phyloP scores from a whole-genome alignment of 768 basidiomycete species.

The Kwoniella sp. region DNA sequence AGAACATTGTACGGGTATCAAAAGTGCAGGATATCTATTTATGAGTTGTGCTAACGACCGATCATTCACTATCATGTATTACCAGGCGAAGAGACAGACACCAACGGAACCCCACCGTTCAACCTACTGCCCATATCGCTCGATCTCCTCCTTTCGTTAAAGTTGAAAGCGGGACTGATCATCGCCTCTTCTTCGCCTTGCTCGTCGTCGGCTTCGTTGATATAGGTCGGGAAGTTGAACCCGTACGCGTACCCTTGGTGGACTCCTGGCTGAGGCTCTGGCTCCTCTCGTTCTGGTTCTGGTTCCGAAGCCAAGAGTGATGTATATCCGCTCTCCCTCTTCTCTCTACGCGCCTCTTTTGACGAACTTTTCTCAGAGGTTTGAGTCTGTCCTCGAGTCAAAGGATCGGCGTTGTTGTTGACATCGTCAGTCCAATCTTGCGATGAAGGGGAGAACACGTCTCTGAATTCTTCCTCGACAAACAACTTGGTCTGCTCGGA shows the following conservation, averaged over 20 bases:
- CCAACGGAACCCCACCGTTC: conserved; percentile 2
- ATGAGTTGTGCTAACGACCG: no score
- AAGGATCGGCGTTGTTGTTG: not conserved
- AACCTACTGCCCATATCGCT: not conserved
- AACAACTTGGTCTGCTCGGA: conserved; percentile 38
- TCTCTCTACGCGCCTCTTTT: not conserved
- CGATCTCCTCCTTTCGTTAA: conserved; percentile 10
- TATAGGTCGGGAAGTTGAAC: conserved; percentile 1
- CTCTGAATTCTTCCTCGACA: conserved; percentile 41
- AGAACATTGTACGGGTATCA: not conserved
- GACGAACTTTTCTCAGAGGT: not conserved
- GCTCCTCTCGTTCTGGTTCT: no score
- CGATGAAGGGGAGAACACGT: conserved; percentile 32
- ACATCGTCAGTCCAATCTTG: not conserved
- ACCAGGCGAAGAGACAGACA: conserved; percentile 9
- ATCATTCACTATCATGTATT: not conserved
- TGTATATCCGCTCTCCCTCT: conserved; percentile 13
- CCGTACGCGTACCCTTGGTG: not conserved
- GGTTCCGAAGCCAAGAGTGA: not conserved
- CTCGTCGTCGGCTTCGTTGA: conserved; percentile 4
- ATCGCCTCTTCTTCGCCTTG: not conserved
- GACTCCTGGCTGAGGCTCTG: not conserved
- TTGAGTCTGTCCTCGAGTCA: not conserved
- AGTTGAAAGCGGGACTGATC: conserved; percentile 1
- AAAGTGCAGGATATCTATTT: not conserved